Conservation (phyloP, 306 rosid genomes). For the Medicago lupulina region DNA sequence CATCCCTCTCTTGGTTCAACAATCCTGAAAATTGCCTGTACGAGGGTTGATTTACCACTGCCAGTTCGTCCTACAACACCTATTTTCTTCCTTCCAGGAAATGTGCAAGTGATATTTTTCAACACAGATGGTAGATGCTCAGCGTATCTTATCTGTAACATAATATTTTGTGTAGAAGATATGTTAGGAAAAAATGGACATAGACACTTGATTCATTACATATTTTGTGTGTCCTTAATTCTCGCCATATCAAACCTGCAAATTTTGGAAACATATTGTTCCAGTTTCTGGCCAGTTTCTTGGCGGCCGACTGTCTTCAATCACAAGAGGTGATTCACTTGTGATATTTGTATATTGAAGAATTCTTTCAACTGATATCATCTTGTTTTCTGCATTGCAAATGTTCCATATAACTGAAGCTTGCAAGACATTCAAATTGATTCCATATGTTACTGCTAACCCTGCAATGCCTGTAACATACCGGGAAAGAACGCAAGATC, state of each 20-base stretch:
- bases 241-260: constrained; percentile 57
- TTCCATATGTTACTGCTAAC: constrained; percentile 95
- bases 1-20: constrained; percentile 93
- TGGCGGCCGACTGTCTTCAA: constrained; percentile 75
- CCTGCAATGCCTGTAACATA: constrained; percentile 85
- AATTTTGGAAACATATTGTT: constrained; percentile 74
- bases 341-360: constrained; percentile 74
- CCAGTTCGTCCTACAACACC: constrained; percentile 98
- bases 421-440: constrained; percentile 86
- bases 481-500: not conserved
- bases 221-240: constrained; percentile 6
- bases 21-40: constrained; percentile 87
- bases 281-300: constrained; percentile 88
- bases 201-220: not conserved
- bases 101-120: constrained; percentile 80
- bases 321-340: constrained; percentile 87
- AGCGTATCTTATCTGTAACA: constrained; percentile 80
- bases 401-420: constrained; percentile 93
- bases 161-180: constrained; percentile 11
- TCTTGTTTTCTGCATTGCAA: constrained; percentile 93
- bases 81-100: constrained; percentile 85
- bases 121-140: constrained; percentile 88
- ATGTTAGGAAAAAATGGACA: constrained; percentile 21
- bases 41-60: constrained; percentile 95
- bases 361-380: constrained; percentile 96